Percentiles rank a stretch among this genome's conserved stretches.
These are phyloP conservation scores for Aspergillus hancockii DNA, from an alignment of 495 filamentous ascomycete species.

Conservation along the genomic window DNA sequence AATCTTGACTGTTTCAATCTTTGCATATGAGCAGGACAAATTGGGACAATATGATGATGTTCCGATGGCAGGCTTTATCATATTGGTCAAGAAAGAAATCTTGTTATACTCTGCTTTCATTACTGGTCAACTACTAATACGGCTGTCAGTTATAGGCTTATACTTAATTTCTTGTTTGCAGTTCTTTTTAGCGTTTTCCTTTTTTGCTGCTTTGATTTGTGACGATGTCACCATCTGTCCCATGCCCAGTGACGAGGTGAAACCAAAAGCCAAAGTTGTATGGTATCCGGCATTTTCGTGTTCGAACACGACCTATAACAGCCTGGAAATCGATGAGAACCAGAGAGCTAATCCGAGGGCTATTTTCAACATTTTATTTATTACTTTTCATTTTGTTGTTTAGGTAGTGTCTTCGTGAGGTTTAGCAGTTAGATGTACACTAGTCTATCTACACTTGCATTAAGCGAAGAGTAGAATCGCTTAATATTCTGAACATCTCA, in stretches of 20 bases:
- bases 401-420: not conserved
- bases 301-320: constrained; percentile 9
- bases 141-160: no score
- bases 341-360: constrained; percentile 62
- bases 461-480: not conserved
- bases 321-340: constrained; percentile 55
- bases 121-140: no score
- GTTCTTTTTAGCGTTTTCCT: not conserved
- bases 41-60: no score
- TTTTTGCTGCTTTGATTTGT: not conserved
- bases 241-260: constrained; percentile 49
- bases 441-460: not conserved
- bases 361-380: constrained; percentile 2
- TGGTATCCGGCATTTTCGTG: constrained; percentile 42
- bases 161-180: not conserved
- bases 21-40: no score
- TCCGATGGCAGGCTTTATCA: no score
- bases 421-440: not conserved
- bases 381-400: constrained; percentile 2
- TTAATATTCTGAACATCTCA: not conserved
- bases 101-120: no score
- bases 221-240: not conserved
- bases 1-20: no score
- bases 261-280: constrained; percentile 61
- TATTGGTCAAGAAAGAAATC: no score